A percentile compares a stretch with the other conserved stretches of the same genome.
Evolutionary conservation across 768 basidiomycete species (phyloP).

Genomic region (Leucocoprinus birnbaumii): DNA sequence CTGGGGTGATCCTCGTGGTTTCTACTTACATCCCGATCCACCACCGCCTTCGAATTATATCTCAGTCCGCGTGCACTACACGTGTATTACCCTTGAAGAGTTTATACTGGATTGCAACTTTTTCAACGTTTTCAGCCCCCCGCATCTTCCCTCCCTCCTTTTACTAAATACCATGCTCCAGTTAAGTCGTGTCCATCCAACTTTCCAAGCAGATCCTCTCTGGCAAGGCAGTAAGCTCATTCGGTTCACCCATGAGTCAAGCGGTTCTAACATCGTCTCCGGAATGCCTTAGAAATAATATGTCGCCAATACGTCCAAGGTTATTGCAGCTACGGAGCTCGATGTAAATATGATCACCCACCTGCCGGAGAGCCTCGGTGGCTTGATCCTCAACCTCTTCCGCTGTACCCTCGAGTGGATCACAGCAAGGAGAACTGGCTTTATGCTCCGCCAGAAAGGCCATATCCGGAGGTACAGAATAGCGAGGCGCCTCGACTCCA

Average conservation of each 20-base stretch:
- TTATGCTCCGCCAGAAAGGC: not conserved
- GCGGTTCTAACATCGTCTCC: not conserved
- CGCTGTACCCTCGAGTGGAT: not conserved
- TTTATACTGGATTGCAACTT: constrained; percentile 3
- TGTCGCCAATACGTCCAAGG: constrained; percentile 13
- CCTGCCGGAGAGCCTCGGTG: constrained; percentile 3
- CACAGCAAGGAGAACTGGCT: constrained; percentile 1
- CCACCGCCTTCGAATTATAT: constrained; percentile 9
- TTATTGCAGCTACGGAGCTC: constrained; percentile 6
- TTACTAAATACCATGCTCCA: not conserved
- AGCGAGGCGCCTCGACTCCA: not conserved
- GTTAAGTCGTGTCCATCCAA: not conserved
- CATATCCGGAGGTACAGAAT: not conserved
- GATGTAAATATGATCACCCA: constrained; percentile 12
- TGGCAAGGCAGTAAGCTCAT: constrained; percentile 8
- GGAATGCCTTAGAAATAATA: not conserved
- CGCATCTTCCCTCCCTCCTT: not conserved
- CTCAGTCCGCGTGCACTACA: constrained; percentile 12
- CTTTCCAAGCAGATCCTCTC: not conserved
- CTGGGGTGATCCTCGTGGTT: not conserved
- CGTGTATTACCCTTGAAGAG: constrained; percentile 13
- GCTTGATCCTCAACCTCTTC: not conserved
- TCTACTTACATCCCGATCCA: not conserved
- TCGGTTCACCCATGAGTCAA: not conserved
- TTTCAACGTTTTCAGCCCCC: constrained; percentile 7